Evolutionary conservation across 2,329 filamentous ascomycete genomes (phyloP).

Genomic region (Colletotrichum shisoi): DNA sequence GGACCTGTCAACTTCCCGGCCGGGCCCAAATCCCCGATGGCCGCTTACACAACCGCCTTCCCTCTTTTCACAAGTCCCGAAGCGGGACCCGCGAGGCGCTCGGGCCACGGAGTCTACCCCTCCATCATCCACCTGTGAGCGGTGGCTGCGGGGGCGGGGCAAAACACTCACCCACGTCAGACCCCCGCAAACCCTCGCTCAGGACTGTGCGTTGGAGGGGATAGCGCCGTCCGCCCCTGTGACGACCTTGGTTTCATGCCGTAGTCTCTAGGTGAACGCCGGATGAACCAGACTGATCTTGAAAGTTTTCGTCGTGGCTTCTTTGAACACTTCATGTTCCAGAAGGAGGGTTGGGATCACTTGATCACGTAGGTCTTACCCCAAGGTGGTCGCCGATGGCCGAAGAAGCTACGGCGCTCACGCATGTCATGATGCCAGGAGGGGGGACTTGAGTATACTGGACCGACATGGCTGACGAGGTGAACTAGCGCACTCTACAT

Average conservation of each 20-base stretch:
- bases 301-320: background rate
- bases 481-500: slow-evolving; percentile 73
- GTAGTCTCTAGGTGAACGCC: background rate
- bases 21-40: background rate
- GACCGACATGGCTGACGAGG: background rate
- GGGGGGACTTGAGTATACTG: background rate
- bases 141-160: slow-evolving; percentile 27
- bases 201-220: background rate
- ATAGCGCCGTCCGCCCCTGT: background rate
- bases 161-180: slow-evolving; percentile 1
- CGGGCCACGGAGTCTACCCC: background rate
- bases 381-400: too few relatives aligned
- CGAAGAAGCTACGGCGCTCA: background rate
- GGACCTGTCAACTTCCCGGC: background rate
- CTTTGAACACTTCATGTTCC: slow-evolving; percentile 81
- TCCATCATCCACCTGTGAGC: background rate
- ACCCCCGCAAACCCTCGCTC: background rate
- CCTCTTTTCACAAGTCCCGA: slow-evolving; percentile 21
- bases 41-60: slow-evolving; percentile 17
- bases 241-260: background rate
- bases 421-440: background rate
- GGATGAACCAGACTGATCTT: background rate
- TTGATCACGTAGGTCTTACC: slow-evolving; percentile 75
- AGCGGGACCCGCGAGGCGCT: slow-evolving; percentile 12
- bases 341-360: slow-evolving; percentile 78